Percentiles rank a stretch among this genome's conserved stretches.
These are phyloP conservation scores for Sporothrix sp. DNA, from an alignment of 2,329 filamentous ascomycete genomes.

Conservation along the genomic window DNA sequence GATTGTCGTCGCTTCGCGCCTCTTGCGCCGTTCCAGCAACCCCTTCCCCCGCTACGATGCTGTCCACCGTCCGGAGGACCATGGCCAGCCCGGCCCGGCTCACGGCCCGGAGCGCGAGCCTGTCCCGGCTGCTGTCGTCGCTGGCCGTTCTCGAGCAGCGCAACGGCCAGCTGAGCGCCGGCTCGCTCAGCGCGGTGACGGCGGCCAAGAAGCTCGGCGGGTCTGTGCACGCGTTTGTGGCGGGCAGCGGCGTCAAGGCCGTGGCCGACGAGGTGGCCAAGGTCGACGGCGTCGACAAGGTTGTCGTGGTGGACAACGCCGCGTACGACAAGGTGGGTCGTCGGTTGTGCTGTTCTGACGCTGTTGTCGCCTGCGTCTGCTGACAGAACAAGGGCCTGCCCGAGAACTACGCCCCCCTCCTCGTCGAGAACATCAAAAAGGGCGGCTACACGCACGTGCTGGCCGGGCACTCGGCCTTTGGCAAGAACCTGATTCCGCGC, in stretches of 20 bases:
- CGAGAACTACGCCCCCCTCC: constrained; percentile 86
- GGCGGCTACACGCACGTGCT: constrained; percentile 89
- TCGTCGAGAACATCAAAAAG: constrained; percentile 95
- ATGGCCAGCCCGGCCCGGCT: constrained; percentile 7
- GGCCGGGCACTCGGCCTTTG: constrained; percentile 86
- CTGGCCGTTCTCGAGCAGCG: constrained; percentile 88
- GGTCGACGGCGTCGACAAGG: constrained; percentile 82
- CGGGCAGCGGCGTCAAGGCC: constrained; percentile 64
- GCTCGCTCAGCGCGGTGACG: constrained; percentile 74
- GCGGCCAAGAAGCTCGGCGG: constrained; percentile 83
- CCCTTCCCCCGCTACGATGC: constrained; percentile 7
- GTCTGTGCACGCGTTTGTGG: constrained; percentile 75
- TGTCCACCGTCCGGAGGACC: constrained; percentile 16
- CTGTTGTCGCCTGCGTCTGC: too few species aligned
- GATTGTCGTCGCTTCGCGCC: too few species aligned
- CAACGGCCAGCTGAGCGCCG: constrained; percentile 73
- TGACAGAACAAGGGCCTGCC: constrained; percentile 89
- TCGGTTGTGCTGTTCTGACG: too few species aligned
- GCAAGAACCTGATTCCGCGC: constrained; percentile 87
- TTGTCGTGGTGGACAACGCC: constrained; percentile 77
- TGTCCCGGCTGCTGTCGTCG: constrained; percentile 69
- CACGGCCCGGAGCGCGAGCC: constrained; percentile 35
- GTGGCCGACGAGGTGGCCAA: constrained; percentile 80
- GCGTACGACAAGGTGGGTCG: constrained; percentile 96
- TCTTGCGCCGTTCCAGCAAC: background rate